Conservation (phyloP, 495 filamentous ascomycete species). For the Bombardia bombarda region DNA sequence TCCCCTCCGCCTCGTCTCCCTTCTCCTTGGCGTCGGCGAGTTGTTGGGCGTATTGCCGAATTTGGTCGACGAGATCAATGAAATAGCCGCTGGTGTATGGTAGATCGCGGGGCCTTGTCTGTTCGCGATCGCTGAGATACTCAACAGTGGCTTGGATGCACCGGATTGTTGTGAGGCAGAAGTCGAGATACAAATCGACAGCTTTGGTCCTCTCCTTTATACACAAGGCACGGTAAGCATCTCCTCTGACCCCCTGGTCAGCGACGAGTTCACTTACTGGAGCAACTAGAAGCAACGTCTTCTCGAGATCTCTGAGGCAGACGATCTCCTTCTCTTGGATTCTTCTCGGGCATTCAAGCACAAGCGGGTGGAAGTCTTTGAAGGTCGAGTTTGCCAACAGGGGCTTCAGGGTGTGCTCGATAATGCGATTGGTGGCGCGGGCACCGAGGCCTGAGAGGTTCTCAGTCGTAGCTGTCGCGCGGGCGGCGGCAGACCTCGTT, state of each 20-base stretch:
- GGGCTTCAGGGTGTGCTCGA: conserved; percentile 45
- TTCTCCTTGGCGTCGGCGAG: conserved; percentile 44
- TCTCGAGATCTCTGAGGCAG: conserved; percentile 82
- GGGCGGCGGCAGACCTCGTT: conserved; percentile 40
- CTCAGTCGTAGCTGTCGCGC: conserved; percentile 24
- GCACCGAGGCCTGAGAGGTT: conserved; percentile 36
- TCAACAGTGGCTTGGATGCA: conserved; percentile 78
- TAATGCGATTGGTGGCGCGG: conserved; percentile 45
- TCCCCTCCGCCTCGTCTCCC: conserved; percentile 34
- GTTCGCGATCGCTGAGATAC: conserved; percentile 70
- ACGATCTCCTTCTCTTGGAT: conserved; percentile 74
- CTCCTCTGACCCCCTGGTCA: conserved; percentile 45
- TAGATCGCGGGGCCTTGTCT: conserved; percentile 68
- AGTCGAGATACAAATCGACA: conserved; percentile 63
- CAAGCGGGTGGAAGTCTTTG: conserved; percentile 71
- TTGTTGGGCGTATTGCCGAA: conserved; percentile 59
- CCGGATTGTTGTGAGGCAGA: conserved; percentile 79
- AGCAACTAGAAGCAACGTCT: conserved; percentile 77
- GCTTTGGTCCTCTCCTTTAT: conserved; percentile 68
- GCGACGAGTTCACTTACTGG: conserved; percentile 63
- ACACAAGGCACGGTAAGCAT: conserved; percentile 58
- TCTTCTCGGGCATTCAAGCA: conserved; percentile 64
- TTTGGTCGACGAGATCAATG: conserved; percentile 84
- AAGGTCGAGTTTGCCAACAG: conserved; percentile 43
- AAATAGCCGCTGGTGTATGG: conserved; percentile 92